A percentile compares a stretch with the other conserved stretches of the same genome.
These are phyloP conservation scores for Candida sojae DNA, from an alignment of 1,139 yeast species.

Conservation along the genomic window DNA sequence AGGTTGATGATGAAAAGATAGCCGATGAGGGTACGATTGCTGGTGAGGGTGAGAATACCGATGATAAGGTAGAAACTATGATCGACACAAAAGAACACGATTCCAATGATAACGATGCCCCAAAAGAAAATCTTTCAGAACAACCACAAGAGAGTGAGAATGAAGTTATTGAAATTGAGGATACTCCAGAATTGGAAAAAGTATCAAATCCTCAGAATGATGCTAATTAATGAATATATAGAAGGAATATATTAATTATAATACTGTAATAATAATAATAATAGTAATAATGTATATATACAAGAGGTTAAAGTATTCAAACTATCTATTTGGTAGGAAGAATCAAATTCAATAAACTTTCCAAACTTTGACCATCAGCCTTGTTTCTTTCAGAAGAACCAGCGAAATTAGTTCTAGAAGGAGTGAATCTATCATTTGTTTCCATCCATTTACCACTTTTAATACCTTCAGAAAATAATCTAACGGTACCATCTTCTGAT, in stretches of 20 bases:
- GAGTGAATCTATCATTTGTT: slow-evolving; percentile 26
- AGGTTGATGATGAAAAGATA: background rate
- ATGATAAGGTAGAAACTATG: too few species aligned
- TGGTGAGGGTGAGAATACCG: too few species aligned
- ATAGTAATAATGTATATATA: background rate
- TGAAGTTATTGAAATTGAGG: background rate
- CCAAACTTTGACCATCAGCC: slow-evolving; percentile 33
- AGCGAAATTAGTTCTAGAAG: slow-evolving; percentile 34
- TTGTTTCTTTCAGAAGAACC: slow-evolving; percentile 38
- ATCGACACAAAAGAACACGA: too few species aligned
- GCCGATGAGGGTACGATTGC: too few species aligned
- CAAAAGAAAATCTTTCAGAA: background rate
- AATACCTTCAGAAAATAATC: slow-evolving; percentile 43
- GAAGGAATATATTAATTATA: background rate
- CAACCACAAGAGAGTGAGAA: background rate
- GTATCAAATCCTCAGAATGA: background rate
- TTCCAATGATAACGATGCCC: too few species aligned
- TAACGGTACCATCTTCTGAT: slow-evolving; percentile 37
- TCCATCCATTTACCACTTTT: slow-evolving; percentile 46
- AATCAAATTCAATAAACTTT: slow-evolving; percentile 31
- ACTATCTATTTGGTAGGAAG: slow-evolving; percentile 12
- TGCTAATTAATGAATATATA: background rate
- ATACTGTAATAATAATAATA: background rate
- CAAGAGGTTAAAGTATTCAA: background rate
- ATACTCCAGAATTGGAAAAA: background rate